Base-by-base conservation (phyloP, 176 grass and related monocot species). In the Oryza meyeriana region DNA sequence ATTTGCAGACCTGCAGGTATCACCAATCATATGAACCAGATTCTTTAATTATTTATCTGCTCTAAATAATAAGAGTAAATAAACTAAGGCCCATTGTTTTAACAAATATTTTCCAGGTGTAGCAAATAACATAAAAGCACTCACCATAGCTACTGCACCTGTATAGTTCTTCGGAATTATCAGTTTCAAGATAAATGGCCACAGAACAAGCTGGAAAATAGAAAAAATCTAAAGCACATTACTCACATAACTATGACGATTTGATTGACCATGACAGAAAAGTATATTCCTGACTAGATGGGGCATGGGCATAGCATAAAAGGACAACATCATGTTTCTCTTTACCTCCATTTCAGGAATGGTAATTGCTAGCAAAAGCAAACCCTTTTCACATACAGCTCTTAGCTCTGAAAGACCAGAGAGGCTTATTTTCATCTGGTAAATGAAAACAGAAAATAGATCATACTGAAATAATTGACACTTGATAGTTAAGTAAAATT, bases 321-420 rank as follows among this genome's bases (percentile, higher is more conserved):
- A 81, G 65, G 55, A 24, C 22, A 79, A 73, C 13, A 69, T 80
- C 28, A 55, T 63, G 62, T 58, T 34, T 24, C 40, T 75, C 68
- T 83, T 69, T 97, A 98, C 95, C 95, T 98, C 86, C 95, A 98
- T 98, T 90, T 98, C 95, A 86, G 95, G 95, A 81, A 98, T 89
- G 24, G 95, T 98, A 63, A 98, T 94, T 81, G 95, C 95, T 75
- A 98, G 71, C 85, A 98, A 93, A 93, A 98, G 95, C 44, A 98
- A 90, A 84, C 92, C 92, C 73, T 98, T 98, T 85, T 94, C 92
- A 82, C 90, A 98, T 74, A 98, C 86, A 77, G 81, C 81, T 89
- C 95, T 89, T 67, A 98, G 78, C 89, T 98, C 92, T 62, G 85
- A 85, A 85, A 87, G 87, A 85, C 88, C 88, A 87, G 85, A 64